Conservation (phyloP, 495 filamentous ascomycete genomes). For the Trichoderma erinaceum region DNA sequence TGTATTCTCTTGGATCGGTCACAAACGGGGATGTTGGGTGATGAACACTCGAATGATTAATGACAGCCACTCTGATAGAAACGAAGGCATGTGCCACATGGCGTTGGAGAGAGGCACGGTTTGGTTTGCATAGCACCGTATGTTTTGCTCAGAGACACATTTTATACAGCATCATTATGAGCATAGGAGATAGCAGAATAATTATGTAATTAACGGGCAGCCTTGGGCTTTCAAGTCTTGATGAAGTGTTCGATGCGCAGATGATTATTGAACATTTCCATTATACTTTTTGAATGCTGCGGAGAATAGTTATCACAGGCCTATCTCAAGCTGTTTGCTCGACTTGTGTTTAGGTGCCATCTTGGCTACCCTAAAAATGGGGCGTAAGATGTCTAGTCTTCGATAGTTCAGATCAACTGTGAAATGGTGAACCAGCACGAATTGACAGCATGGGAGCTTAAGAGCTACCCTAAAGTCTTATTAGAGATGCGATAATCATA, state of each 20-base stretch:
- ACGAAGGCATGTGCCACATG: neutral
- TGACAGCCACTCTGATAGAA: neutral
- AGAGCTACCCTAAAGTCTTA: no score
- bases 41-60: slow-evolving; percentile 1
- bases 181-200: neutral
- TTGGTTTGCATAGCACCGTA: neutral
- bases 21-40: neutral
- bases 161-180: neutral
- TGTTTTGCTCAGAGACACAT: neutral
- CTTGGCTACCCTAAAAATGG: no score
- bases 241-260: neutral
- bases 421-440: no score
- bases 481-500: no score
- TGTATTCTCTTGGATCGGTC: neutral
- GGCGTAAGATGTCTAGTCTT: no score
- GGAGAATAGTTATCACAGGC: no score
- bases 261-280: no score
- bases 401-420: no score
- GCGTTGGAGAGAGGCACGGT: neutral
- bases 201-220: neutral
- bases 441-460: no score
- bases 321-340: no score
- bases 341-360: no score
- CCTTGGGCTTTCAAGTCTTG: neutral
- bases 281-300: neutral